Conservation (phyloP, 164 flowering plant genomes). For the Umbellularia californica region DNA sequence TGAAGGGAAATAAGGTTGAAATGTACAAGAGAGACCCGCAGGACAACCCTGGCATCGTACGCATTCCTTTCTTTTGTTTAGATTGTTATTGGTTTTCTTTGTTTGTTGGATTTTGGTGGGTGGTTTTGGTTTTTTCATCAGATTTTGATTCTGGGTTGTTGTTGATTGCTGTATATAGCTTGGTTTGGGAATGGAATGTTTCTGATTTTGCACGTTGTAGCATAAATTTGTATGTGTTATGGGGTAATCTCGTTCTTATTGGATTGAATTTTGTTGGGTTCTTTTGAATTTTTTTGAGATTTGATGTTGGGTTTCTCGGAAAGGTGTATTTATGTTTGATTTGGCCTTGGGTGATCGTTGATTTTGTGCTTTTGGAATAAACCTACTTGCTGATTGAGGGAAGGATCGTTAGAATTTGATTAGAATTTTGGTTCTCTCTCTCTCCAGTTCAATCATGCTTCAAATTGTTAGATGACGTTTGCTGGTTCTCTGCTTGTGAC, state of each 20-base stretch:
- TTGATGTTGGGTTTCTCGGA: neutral
- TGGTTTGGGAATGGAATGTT: neutral
- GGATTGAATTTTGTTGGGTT: neutral
- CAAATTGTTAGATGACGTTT: too few relatives aligned
- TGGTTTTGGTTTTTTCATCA: neutral
- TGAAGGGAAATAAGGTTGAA: conserved; percentile 62
- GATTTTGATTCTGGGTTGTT: neutral
- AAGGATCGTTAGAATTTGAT: too few relatives aligned
- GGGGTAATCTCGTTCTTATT: neutral
- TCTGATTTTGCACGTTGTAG: neutral
- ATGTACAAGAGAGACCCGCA: conserved; percentile 91
- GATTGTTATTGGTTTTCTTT: neutral
- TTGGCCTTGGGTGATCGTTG: neutral
- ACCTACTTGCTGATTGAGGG: too few relatives aligned
- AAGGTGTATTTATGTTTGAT: neutral
- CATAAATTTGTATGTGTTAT: neutral
- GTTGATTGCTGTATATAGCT: neutral
- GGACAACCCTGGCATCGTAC: conserved; percentile 70
- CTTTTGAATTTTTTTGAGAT: neutral
- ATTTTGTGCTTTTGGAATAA: neutral
- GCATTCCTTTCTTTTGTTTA: conserved; percentile 9
- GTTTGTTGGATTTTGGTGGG: neutral
- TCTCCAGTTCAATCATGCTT: neutral
- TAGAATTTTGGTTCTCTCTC: neutral
- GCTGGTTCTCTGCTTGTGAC: too few relatives aligned